Evolutionary conservation across 108 stramenopile species (phyloP), one percentile per base, ranked within the genome.

Genomic region (Cyclotella choctawhatcheeana): DNA sequence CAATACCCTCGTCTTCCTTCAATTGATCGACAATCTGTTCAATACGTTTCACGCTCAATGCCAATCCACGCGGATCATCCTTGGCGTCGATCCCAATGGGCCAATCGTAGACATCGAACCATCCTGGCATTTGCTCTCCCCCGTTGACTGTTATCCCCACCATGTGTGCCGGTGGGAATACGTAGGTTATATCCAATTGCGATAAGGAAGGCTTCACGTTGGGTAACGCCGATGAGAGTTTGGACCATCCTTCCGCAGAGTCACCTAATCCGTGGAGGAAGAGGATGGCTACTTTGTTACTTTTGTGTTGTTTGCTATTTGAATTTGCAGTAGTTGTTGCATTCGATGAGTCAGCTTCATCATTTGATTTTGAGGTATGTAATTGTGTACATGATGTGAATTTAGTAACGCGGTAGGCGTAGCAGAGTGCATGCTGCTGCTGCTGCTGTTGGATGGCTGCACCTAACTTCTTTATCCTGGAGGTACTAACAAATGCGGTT

Each of bases 51-150:
- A 85, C 74, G 6, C 65, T 68, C 78, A 50, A 24, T 21, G 75
- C 65, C 16, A 76, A 30, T 26, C 84, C 69, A 61, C 76, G 62
- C 20, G 68, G 64, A 40, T 83, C 74, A 58, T 85, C 82, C 29
- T 47, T 74, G 53, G 82, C 72, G 44, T 54, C 67, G 25, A 79
- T 50, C 6, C 62, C 77, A 37, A 83, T 83, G 17, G 82, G 82
- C 82, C 82, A 83, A 44, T 83, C 82, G 20, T 56, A 79, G 14
- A 79, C 61, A 79, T 81, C 80, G 33, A 81, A 74, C 78, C 78
- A 79, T 16, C 78, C 77, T 20, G 67, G 72, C 73, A 79, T 74
- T 50, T 74, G 56, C 21, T 74, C 73, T 14, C 78, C 78, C 20
- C 78, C 78, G 25, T 79, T 79, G 1, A 79, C 73, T 21, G 72